These are phyloP conservation scores for Conoideocrella luteorostrata DNA, from an alignment of 2,329 filamentous ascomycete species.

Conservation along the genomic window DNA sequence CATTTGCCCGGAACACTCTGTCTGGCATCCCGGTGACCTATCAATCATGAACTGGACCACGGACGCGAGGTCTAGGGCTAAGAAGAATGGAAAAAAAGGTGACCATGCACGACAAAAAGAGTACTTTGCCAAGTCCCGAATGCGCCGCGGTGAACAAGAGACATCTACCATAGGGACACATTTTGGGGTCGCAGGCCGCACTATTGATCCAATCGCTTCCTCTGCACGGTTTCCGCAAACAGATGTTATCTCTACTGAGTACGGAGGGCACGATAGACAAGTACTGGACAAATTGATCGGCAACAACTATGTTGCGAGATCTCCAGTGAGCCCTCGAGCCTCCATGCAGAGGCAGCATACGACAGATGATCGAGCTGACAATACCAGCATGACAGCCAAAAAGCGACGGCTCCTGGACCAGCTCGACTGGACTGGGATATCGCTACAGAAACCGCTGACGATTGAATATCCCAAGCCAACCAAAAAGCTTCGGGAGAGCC, in stretches of 20 bases:
- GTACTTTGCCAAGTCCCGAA: constrained; percentile 31
- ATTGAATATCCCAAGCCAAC: constrained; percentile 15
- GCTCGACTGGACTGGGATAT: constrained; percentile 25
- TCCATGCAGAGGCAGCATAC: background rate
- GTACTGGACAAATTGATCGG: too few species aligned
- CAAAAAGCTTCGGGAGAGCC: constrained; percentile 5
- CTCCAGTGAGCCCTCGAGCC: too few species aligned
- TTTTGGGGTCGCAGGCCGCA: too few species aligned
- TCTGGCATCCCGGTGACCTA: background rate
- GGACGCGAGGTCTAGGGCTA: constrained; percentile 28
- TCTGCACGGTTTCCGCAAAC: too few species aligned
- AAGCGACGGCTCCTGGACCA: constrained; percentile 20
- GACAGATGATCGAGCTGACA: background rate
- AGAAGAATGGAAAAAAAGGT: constrained; percentile 24
- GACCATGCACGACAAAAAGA: constrained; percentile 29
- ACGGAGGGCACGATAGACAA: too few species aligned
- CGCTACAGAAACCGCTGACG: constrained; percentile 22
- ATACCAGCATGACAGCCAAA: constrained; percentile 15
- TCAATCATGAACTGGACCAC: constrained; percentile 37
- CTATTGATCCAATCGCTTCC: too few species aligned
- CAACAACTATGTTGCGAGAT: background rate
- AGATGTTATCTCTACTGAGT: too few species aligned
- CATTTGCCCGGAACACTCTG: too few species aligned
- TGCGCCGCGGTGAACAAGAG: constrained; percentile 6
- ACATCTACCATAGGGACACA: too few species aligned